Base-by-base conservation (phyloP, 2,329 filamentous ascomycete species). In the Trichoderma citrinoviride region DNA sequence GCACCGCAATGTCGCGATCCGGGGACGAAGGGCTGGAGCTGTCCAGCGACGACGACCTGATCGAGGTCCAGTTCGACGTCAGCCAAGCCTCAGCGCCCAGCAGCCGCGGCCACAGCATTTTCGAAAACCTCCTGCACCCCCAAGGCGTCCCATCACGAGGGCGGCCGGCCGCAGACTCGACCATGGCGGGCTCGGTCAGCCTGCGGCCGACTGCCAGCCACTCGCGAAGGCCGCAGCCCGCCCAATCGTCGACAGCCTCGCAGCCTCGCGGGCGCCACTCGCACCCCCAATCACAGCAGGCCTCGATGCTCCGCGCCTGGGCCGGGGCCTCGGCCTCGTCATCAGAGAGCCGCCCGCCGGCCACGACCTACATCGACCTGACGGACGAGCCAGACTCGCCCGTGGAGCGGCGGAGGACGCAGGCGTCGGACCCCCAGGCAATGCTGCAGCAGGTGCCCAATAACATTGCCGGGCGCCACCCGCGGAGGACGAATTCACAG, bases 361-460 rank as follows among this genome's bases (percentile, higher is more conserved):
- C 64, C 4, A 58, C 74, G 6, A 68, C 76, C 19, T 73, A 84
- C 15, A 84, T 85, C 49, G 82, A 85, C 65, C 72, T 85, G 54
- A 84, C 82, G 0, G 77, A 76, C 10, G 82, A 83, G 67, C 80
- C 81, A 0, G 82, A 84, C 70, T 83, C 80, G 19, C 80, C 81
- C 6, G 66, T 70, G 7, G 69, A 78, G 53, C 75, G 76, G 68
- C 74, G 78, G 47, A 65, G 64, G 23, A 68, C 77, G 61, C 78
- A 72, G 25, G 66, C 64, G 25, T 19, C 77, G 19, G 66, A 64
- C 43, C 54, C 46, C 27, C 67, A 67, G 54, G 56, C 37, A 52
- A 54, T 44, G 25, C 66, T 66, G 40, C 61, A 61, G 21, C 67
- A 67, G 40, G 60, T 58, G 23, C 46, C n/a, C 23, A 58, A 52